phyloP scores from a whole-genome alignment of 2,329 filamentous ascomycete species.

The Exophiala lecanii-corni region DNA sequence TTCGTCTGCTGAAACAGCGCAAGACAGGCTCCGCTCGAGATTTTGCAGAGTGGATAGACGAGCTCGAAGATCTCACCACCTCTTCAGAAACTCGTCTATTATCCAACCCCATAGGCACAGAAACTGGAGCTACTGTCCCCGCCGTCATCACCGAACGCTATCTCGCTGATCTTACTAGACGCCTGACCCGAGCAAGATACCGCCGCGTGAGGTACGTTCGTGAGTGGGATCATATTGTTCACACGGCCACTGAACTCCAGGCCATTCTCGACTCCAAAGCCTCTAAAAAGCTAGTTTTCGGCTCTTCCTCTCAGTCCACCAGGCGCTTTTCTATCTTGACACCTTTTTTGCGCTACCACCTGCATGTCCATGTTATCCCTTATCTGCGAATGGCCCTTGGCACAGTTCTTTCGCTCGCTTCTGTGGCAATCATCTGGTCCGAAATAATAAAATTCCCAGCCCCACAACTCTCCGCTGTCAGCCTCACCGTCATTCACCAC shows the following conservation, averaged over 20 bases:
- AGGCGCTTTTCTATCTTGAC: conserved; percentile 62
- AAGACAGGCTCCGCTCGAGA: conserved; percentile 72
- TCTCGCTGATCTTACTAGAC: conserved; percentile 80
- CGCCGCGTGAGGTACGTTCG: conserved; percentile 75
- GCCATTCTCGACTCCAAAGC: conserved; percentile 76
- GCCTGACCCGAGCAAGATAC: conserved; percentile 75
- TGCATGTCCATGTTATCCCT: conserved; percentile 71
- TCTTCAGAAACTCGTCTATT: conserved; percentile 56
- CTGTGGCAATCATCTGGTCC: conserved; percentile 83
- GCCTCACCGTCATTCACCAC: conserved; percentile 58
- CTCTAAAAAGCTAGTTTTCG: conserved; percentile 76
- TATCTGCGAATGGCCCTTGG: conserved; percentile 61
- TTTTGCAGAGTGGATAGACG: conserved; percentile 93
- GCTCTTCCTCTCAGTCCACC: conserved; percentile 51
- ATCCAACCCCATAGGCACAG: conserved; percentile 28
- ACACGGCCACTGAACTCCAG: conserved; percentile 69
- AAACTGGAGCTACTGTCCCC: conserved; percentile 54
- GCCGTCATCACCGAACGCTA: conserved; percentile 89
- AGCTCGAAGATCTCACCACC: conserved; percentile 72
- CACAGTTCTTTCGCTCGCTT: conserved; percentile 67
- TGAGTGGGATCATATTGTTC: conserved; percentile 78
- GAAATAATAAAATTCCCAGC: conserved; percentile 82
- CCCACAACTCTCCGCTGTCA: conserved; percentile 68
- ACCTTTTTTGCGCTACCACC: conserved; percentile 74
- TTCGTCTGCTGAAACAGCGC: conserved; percentile 70